Evolutionary conservation across 2,329 filamentous ascomycete species (phyloP).

Genomic region (Aciculosporium take): DNA sequence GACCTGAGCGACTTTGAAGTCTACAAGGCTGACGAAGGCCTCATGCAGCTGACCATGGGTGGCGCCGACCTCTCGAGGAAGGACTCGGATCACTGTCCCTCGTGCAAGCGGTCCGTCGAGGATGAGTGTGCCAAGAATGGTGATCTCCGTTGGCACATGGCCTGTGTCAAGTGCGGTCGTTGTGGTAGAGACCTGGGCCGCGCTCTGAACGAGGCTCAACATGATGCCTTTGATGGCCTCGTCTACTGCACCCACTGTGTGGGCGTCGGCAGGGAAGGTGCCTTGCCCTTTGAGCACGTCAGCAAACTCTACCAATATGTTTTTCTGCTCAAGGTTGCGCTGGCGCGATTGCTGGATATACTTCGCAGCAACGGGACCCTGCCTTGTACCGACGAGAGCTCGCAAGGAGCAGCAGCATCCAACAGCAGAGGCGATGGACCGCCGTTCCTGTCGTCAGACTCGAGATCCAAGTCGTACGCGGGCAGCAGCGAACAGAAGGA

Average conservation of each 20-base stretch:
- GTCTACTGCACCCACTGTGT: constrained; percentile 60
- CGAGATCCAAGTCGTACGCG: constrained; percentile 60
- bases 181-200: constrained; percentile 52
- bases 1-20: constrained; percentile 74
- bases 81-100: constrained; percentile 70
- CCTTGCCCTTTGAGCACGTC: constrained; percentile 52
- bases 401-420: constrained; percentile 9
- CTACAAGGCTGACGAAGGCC: constrained; percentile 55
- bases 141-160: constrained; percentile 69
- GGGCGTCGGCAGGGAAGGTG: constrained; percentile 36
- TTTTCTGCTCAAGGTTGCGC: constrained; percentile 78
- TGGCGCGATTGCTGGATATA: constrained; percentile 78
- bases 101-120: constrained; percentile 79
- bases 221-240: constrained; percentile 52
- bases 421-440: constrained; percentile 12
- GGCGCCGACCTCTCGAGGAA: constrained; percentile 55
- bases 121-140: constrained; percentile 74
- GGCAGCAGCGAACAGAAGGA: constrained; percentile 36
- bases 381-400: constrained; percentile 58
- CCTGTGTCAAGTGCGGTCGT: constrained; percentile 64
- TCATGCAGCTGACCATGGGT: constrained; percentile 50
- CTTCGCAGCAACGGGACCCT: constrained; percentile 71
- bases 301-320: constrained; percentile 89
- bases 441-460: constrained; percentile 43
- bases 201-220: constrained; percentile 53